Percentiles rank a stretch among this genome's conserved stretches.
Evolutionary conservation across 306 rosid genomes (phyloP).

Genomic region (Vicia sativa): DNA sequence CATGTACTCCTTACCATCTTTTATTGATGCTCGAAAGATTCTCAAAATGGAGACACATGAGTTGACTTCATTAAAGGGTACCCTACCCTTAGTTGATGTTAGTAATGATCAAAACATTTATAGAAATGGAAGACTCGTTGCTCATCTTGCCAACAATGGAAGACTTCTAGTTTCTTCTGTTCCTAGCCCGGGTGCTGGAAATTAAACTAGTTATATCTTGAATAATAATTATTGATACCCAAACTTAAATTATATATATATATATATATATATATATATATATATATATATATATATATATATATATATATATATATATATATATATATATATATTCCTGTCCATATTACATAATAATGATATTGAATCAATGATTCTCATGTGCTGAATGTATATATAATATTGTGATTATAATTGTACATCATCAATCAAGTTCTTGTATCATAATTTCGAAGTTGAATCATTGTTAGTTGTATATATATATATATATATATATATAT

Average conservation of each 20-base stretch:
- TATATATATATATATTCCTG: no score
- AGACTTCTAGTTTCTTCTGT: constrained; percentile 1
- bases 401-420: no score
- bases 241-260: no score
- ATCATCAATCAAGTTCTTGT: no score
- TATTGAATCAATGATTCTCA: not conserved
- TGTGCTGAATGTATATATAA: not conserved
- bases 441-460: no score
- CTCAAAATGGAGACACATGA: constrained; percentile 29
- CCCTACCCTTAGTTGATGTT: not conserved
- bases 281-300: no score
- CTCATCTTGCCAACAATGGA: not conserved
- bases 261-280: no score
- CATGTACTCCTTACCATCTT: constrained; percentile 14
- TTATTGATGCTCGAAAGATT: constrained; percentile 41
- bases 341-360: not conserved
- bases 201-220: no score
- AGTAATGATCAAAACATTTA: not conserved
- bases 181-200: constrained; percentile 45
- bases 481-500: no score
- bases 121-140: constrained; percentile 7
- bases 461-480: no score
- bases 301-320: no score
- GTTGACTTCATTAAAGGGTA: constrained; percentile 2
- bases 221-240: no score